Evolutionary conservation across 139 green algal species (phyloP), one percentile per base, ranked within the genome.

Genomic region (Prasinococcaceae sp.): DNA sequence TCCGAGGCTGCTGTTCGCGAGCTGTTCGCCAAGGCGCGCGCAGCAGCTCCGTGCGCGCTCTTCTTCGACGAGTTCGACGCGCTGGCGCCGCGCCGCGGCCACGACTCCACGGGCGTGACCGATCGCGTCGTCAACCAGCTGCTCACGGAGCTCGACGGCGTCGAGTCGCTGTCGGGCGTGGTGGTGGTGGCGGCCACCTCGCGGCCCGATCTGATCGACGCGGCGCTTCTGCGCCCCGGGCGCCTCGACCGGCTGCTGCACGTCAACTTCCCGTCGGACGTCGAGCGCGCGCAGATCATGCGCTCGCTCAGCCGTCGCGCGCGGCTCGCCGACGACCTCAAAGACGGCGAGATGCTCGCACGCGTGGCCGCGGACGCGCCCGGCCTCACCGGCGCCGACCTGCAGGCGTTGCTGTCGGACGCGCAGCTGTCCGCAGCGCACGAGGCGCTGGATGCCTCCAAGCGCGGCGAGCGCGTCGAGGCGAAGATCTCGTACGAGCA

Each of bases 1-100:
- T 83, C 60, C 42, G 90, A 98, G 70, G 82, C 83, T 23, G 77
- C 73, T n/a, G 85, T 94, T 30, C 70, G 92, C 0, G 83, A 87
- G 26, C 54, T 93, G 23, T 99, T 99, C 68, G 53, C 58, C n/a
- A 72, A 75, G 2, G 92, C 92, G 0, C 42, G 69, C 5, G 72
- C 73, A 0, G 86, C 88, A 3, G 84, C 86, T 0, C 92, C 92
- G 3, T 93, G 83, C 59, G 73, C 93, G n/a, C 79, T 99, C 14
- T 98, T 99, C 70, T 99, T 99, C 66, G 92, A 99, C 55, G 92
- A 99, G 73, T 94, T 99, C 61, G 92, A 99, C 55, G 80, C 90
- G 42, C 88, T 99, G 30, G 90, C 85, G 9, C 85, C 86, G 2
- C 74, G 81, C 30, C 64, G 92, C 2, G 92, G 92, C 25, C 80